These are phyloP conservation scores for Microcyclospora pomicola DNA, from an alignment of 2,329 filamentous ascomycete genomes.

Conservation along the genomic window DNA sequence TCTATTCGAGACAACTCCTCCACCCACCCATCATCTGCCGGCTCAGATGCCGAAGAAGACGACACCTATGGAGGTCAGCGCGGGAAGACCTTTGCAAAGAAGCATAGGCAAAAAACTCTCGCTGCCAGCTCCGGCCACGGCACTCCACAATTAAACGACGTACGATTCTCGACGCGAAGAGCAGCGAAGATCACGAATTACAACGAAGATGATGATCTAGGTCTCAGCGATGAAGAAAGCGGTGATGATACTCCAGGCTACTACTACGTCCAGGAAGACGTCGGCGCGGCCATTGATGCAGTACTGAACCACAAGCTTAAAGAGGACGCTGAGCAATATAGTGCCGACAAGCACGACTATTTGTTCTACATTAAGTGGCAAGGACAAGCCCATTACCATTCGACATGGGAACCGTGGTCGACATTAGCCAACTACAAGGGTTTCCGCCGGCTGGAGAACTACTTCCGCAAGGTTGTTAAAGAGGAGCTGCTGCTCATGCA, in stretches of 20 bases:
- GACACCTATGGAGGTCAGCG: constrained; percentile 67
- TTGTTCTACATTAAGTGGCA: constrained; percentile 96
- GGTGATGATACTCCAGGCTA: constrained; percentile 54
- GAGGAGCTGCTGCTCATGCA: constrained; percentile 66
- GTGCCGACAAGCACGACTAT: constrained; percentile 58
- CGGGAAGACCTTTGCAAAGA: constrained; percentile 53
- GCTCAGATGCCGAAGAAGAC: constrained; percentile 39
- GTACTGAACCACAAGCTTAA: constrained; percentile 76
- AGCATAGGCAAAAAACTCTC: constrained; percentile 57
- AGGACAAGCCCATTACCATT: constrained; percentile 84
- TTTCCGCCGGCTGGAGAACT: constrained; percentile 84
- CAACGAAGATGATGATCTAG: constrained; percentile 52
- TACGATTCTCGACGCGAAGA: constrained; percentile 81
- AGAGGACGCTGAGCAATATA: constrained; percentile 30
- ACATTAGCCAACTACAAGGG: constrained; percentile 65
- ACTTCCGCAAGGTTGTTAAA: constrained; percentile 70
- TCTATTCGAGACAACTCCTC: constrained; percentile 15
- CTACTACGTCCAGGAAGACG: constrained; percentile 55
- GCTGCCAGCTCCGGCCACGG: constrained; percentile 42
- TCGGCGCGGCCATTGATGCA: constrained; percentile 78
- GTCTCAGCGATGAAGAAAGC: constrained; percentile 45
- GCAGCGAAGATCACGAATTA: constrained; percentile 61
- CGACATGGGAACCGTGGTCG: constrained; percentile 81
- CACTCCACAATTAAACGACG: constrained; percentile 57
- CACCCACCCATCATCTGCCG: constrained; percentile 40